A percentile compares a stretch with the other conserved stretches of the same genome.
These are phyloP conservation scores for Auriscalpium microsporum DNA, from an alignment of 768 basidiomycete genomes.

Conservation along the genomic window DNA sequence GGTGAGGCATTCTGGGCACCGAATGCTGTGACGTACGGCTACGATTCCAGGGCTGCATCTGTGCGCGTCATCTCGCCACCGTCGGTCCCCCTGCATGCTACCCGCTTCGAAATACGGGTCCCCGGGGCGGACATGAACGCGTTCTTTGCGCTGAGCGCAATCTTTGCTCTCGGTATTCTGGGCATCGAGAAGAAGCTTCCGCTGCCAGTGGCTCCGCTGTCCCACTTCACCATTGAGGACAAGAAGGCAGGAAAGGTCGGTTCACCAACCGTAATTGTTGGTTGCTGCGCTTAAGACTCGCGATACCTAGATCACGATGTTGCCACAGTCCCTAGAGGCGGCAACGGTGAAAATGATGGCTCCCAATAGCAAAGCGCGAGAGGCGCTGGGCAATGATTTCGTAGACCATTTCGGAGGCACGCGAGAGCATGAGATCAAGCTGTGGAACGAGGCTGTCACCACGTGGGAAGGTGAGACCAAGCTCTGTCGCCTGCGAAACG, in stretches of 20 bases:
- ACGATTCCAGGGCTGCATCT: slow-evolving; percentile 89
- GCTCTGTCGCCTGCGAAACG: neutral
- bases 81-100: slow-evolving; percentile 69
- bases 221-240: slow-evolving; percentile 46
- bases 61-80: slow-evolving; percentile 92
- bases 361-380: slow-evolving; percentile 71
- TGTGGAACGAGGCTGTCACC: slow-evolving; percentile 87
- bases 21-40: slow-evolving; percentile 88
- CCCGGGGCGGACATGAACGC: slow-evolving; percentile 98
- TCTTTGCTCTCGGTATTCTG: slow-evolving; percentile 79
- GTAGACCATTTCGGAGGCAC: slow-evolving; percentile 95
- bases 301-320: slow-evolving; percentile 50
- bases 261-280: neutral
- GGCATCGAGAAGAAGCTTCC: slow-evolving; percentile 75
- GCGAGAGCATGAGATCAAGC: slow-evolving; percentile 79
- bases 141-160: slow-evolving; percentile 79
- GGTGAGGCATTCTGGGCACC: slow-evolving; percentile 95
- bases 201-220: slow-evolving; percentile 66
- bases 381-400: slow-evolving; percentile 82
- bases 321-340: slow-evolving; percentile 70
- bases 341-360: slow-evolving; percentile 80
- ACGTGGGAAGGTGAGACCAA: slow-evolving; percentile 80
- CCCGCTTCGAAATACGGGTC: slow-evolving; percentile 87
- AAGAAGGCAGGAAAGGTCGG: slow-evolving; percentile 47
- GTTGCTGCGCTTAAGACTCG: slow-evolving; percentile 11